These are phyloP conservation scores for Micromonas commoda DNA, from an alignment of 139 green algal species.

Conservation along the genomic window DNA sequence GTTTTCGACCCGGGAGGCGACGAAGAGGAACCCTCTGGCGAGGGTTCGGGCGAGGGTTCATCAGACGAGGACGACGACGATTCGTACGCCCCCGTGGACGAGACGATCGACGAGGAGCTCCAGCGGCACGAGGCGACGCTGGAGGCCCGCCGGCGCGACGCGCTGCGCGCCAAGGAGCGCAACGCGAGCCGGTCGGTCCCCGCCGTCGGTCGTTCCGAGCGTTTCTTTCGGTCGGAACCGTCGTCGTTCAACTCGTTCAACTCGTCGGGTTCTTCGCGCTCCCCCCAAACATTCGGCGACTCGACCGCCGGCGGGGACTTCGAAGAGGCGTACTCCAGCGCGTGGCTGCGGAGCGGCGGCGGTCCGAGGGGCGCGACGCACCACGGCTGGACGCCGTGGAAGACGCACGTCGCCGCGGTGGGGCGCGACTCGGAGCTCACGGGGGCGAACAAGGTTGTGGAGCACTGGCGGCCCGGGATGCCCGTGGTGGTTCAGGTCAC, in stretches of 20 bases:
- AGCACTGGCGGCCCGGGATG: constrained; percentile 2
- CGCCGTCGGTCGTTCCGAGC: no score
- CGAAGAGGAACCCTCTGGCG: background rate
- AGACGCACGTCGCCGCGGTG: background rate
- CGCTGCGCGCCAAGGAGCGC: no score
- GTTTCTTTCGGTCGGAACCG: no score
- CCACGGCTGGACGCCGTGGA: background rate
- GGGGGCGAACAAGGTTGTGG: background rate
- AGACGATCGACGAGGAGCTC: background rate
- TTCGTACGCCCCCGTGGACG: background rate
- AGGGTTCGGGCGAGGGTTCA: background rate
- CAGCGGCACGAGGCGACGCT: background rate
- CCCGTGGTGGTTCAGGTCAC: constrained; percentile 24
- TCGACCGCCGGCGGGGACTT: no score
- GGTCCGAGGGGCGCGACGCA: background rate
- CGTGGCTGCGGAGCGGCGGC: background rate
- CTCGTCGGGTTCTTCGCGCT: no score
- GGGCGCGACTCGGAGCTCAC: background rate
- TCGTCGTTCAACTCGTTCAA: no score
- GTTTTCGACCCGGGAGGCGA: background rate
- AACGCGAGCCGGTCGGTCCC: no score
- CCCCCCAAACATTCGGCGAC: no score
- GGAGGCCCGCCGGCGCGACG: no score
- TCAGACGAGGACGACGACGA: constrained; percentile 3
- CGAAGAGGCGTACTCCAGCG: background rate